Conservation (phyloP, 208 protist species). For the Phytomonas francai region DNA sequence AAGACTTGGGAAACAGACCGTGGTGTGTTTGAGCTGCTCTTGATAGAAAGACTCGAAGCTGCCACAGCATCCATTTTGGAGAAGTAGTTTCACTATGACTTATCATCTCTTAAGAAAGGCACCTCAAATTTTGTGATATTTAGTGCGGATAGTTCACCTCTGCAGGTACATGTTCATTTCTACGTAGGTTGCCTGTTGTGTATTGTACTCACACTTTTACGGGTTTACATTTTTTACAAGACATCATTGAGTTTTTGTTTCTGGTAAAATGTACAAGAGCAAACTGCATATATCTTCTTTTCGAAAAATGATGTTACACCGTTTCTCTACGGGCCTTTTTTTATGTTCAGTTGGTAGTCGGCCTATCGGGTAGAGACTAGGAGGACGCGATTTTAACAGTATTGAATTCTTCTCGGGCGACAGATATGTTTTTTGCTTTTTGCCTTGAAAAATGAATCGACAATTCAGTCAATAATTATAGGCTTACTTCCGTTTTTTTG, state of each 20-base stretch:
- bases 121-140: neutral
- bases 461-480: neutral
- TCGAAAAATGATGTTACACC: neutral
- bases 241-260: neutral
- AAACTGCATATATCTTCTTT: neutral
- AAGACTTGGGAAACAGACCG: slow-evolving; percentile 25
- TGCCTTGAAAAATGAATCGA: neutral
- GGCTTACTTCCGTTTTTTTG: neutral
- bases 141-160: neutral
- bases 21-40: slow-evolving; percentile 15
- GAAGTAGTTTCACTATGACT: neutral
- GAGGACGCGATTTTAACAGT: neutral
- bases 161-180: neutral
- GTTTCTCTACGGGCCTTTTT: neutral
- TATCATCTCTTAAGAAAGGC: neutral
- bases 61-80: neutral
- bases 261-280: neutral
- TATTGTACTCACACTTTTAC: slow-evolving; percentile 5
- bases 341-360: neutral
- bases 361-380: neutral
- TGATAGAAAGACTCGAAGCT: neutral
- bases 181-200: slow-evolving; percentile 2
- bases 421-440: neutral
- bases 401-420: neutral
- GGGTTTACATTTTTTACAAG: slow-evolving; percentile 2